Base-by-base conservation (phyloP, 495 filamentous ascomycete species). In the Aspergillus cavernicola region DNA sequence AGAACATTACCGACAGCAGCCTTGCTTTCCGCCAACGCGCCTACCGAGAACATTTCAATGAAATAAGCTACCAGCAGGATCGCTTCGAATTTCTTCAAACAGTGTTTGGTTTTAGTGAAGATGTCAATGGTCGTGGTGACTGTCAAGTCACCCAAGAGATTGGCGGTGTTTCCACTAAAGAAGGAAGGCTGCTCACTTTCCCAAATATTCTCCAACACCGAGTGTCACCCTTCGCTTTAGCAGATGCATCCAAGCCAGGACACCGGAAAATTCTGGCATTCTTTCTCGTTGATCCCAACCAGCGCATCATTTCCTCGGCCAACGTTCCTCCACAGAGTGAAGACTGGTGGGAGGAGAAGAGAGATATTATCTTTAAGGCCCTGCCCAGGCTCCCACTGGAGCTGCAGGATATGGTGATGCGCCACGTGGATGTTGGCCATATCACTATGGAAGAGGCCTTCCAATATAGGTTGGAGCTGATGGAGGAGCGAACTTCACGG, bases 191-290 rank as follows among this genome's bases (percentile, higher is more conserved):
- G 7, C 39, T 68, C 2, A 56, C 66, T 2, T 66, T 65, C 39
- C 55, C 59, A 1, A 66, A 66, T 26, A 52, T 53, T 6, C 52
- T 73, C n/a, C 80, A 83, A 26, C 80, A 83, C 53, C 69, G 70
- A 6, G 79, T 80, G 0, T 62, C 65, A 5, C 62, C 69, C 0
- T 83, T 83, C 57, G 36, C 33, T 1, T 70, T 85, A 1, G 59
- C 35, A 0, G 79, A 83, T 52, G 42, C 40, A 0, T 73, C 73
- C 4, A 76, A 70, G 55, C 73, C 74, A 0, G 80, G 78, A 28
- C 77, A 81, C 46, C 64, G 75, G 1, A 73, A 77, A 41, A 73
- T 83, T 54, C 59, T 83, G 1, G 76, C 76, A 0, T 51, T 85
- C 13, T 83, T 74, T 55, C 63, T 85, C 6, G 71, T 83, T 8